Conservation (phyloP, 495 filamentous ascomycete species). For the Trichodelitschia bisporula region DNA sequence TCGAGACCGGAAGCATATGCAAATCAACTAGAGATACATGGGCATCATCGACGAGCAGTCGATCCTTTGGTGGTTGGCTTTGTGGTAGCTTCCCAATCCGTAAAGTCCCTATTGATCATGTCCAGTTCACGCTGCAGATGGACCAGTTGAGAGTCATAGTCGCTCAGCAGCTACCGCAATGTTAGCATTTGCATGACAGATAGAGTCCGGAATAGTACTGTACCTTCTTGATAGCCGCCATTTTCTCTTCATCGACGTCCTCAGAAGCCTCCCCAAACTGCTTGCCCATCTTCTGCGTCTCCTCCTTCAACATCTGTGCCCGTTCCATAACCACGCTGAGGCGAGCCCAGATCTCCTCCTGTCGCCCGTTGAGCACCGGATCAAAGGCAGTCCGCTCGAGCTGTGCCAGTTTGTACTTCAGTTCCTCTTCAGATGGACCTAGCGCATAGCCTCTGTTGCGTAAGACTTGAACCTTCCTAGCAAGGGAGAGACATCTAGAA, state of each 20-base stretch:
- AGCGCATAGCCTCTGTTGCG: conserved; percentile 82
- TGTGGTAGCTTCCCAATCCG: too few species aligned
- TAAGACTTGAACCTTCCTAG: conserved; percentile 76
- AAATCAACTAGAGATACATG: too few species aligned
- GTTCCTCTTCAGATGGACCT: conserved; percentile 69
- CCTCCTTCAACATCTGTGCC: conserved; percentile 49
- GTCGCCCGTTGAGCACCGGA: conserved; percentile 55
- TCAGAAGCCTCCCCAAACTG: conserved; percentile 23
- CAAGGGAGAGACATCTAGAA: conserved; percentile 59
- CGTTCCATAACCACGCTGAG: conserved; percentile 68
- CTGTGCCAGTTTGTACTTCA: conserved; percentile 57
- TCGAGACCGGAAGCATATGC: too few species aligned
- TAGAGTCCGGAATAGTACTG: conserved; percentile 7
- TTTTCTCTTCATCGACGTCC: conserved; percentile 47
- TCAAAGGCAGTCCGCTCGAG: conserved; percentile 61
- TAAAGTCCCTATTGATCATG: conserved; percentile 53
- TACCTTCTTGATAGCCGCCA: conserved; percentile 71
- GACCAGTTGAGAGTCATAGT: conserved; percentile 70
- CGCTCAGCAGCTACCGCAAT: conserved; percentile 46
- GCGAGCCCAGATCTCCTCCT: conserved; percentile 91
- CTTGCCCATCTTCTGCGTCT: conserved; percentile 43
- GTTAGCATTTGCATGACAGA: conserved; percentile 3
- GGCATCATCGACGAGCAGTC: too few species aligned
- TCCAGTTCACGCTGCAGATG: conserved; percentile 65
- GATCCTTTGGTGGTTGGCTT: too few species aligned